Percentiles rank a stretch among this genome's conserved stretches.
These are phyloP conservation scores for Picea engelmannii DNA, from an alignment of 83 land plant species.

Conservation along the genomic window DNA sequence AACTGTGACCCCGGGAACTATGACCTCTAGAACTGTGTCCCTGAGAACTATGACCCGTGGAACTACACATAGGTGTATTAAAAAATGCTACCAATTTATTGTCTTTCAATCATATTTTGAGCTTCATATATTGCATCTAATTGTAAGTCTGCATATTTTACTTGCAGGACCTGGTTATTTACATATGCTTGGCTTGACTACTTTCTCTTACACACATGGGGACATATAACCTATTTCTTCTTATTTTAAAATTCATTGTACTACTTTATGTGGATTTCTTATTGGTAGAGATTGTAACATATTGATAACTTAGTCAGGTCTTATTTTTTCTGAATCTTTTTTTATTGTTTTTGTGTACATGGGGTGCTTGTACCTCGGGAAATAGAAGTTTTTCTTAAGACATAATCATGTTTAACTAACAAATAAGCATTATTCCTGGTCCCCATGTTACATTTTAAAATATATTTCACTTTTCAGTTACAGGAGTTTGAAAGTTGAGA, in stretches of 20 bases:
- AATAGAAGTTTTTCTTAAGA: neutral
- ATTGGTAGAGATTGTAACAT: neutral
- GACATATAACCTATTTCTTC: neutral
- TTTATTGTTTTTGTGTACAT: neutral
- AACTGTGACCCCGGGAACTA: no score
- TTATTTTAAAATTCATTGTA: neutral
- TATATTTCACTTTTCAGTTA: no score
- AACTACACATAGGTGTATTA: no score
- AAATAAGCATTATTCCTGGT: neutral
- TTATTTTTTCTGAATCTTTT: neutral
- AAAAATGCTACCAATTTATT: no score
- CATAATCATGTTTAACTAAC: neutral
- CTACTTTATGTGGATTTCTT: neutral
- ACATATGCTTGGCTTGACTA: neutral
- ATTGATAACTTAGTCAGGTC: neutral
- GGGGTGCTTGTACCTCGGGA: neutral
- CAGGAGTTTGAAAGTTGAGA: no score
- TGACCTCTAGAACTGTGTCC: no score
- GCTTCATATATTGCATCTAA: neutral
- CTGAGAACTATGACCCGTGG: no score
- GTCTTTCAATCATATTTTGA: neutral
- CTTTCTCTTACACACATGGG: neutral
- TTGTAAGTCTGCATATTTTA: slow-evolving; percentile 12
- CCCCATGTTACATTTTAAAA: neutral
- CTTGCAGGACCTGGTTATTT: neutral